A percentile compares a stretch with the other conserved stretches of the same genome.
Evolutionary conservation across 331 rosid genomes (phyloP).

Genomic region (Rosa hybrid): DNA sequence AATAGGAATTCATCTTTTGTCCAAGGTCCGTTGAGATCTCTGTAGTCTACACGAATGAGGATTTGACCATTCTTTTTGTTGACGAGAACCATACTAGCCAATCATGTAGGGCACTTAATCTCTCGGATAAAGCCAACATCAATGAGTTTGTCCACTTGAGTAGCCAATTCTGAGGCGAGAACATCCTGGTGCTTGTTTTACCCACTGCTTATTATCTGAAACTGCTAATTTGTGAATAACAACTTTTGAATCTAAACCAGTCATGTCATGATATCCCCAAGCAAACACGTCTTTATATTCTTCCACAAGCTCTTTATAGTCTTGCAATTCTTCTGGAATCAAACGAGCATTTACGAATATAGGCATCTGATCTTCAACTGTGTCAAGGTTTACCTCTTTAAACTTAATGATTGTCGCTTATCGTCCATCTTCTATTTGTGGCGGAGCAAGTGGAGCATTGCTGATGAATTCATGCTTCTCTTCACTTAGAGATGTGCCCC

Average conservation of each 20-base stretch:
- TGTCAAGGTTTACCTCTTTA: not conserved
- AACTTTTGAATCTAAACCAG: not conserved
- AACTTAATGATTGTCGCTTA: not conserved
- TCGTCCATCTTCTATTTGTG: not conserved
- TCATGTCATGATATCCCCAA: not conserved
- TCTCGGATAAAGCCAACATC: not conserved
- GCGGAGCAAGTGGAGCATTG: too few relatives aligned
- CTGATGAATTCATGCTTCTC: not conserved
- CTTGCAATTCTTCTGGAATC: not conserved
- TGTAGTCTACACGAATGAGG: not conserved
- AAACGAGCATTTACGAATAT: not conserved
- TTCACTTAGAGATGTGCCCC: not conserved
- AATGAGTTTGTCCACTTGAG: not conserved
- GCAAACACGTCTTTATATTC: not conserved
- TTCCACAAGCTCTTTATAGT: not conserved
- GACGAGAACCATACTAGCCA: not conserved
- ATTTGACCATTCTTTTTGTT: conserved; percentile 3
- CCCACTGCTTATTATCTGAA: not conserved
- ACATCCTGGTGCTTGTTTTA: not conserved
- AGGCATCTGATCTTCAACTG: not conserved
- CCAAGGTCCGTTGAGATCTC: not conserved
- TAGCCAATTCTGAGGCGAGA: not conserved
- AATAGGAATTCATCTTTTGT: conserved; percentile 1
- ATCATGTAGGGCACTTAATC: not conserved
- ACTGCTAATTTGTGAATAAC: not conserved